phyloP scores from a whole-genome alignment of 306 rosid genomes.

The Sphenostylis stenocarpa region DNA sequence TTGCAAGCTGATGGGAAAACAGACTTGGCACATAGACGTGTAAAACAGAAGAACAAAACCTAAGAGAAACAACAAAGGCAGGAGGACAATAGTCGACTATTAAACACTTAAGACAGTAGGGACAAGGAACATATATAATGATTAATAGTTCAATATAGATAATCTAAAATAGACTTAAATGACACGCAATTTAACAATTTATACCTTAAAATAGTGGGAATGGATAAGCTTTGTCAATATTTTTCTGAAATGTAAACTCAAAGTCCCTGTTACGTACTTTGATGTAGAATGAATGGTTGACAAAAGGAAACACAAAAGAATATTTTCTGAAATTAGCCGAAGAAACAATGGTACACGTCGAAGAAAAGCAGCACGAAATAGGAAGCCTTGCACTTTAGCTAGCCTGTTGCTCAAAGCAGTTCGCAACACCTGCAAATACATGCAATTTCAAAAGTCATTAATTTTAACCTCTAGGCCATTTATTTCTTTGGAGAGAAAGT shows the following conservation, averaged over 20 bases:
- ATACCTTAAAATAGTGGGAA: conserved; percentile 94
- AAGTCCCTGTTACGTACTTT: conserved; percentile 82
- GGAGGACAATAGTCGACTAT: conserved; percentile 9
- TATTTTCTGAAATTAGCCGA: conserved; percentile 84
- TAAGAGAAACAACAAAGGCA: neutral
- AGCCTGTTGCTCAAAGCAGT: conserved; percentile 96
- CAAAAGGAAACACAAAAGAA: conserved; percentile 82
- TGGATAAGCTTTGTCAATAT: conserved; percentile 88
- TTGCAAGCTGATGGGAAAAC: neutral
- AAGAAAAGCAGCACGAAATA: conserved; percentile 98
- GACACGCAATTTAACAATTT: conserved; percentile 16
- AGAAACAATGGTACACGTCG: conserved; percentile 90
- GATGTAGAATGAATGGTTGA: conserved; percentile 90
- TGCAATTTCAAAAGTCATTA: conserved; percentile 18
- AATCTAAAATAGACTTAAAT: conserved; percentile 2
- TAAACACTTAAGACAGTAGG: conserved; percentile 14
- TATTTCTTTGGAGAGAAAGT: neutral
- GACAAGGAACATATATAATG: conserved; percentile 12
- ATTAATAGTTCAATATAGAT: conserved; percentile 5
- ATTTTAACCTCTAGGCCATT: neutral
- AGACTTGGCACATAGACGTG: neutral
- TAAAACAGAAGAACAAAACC: neutral
- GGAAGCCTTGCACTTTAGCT: conserved; percentile 99
- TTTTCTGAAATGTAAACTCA: conserved; percentile 94
- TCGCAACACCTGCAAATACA: conserved; percentile 71